These are phyloP conservation scores for Globisporangium iwayamae DNA, from an alignment of 352 stramenopile genomes.

Conservation along the genomic window DNA sequence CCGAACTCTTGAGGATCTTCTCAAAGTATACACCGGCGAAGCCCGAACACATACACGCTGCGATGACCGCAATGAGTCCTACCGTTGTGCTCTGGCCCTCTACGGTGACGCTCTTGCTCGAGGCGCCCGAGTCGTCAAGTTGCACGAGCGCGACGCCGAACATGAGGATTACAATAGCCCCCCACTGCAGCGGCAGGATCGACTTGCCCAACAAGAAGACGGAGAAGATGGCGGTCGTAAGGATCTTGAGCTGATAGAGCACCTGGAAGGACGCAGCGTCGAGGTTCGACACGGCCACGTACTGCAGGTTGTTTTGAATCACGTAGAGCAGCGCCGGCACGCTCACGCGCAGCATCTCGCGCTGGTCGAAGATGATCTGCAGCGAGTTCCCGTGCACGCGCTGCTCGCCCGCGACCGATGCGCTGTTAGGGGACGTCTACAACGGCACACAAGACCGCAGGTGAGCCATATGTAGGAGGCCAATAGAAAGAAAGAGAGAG, in stretches of 20 bases:
- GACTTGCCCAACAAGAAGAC: slow-evolving; percentile 68
- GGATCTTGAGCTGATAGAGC: slow-evolving; percentile 88
- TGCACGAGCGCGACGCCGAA: slow-evolving; percentile 76
- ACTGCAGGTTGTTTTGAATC: slow-evolving; percentile 84
- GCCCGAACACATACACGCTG: slow-evolving; percentile 73
- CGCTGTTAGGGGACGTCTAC: not conserved
- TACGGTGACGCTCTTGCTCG: slow-evolving; percentile 10
- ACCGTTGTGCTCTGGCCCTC: slow-evolving; percentile 58
- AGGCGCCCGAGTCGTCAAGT: slow-evolving; percentile 38
- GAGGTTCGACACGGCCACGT: slow-evolving; percentile 76
- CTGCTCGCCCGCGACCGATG: not conserved
- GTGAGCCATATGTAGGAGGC: not conserved
- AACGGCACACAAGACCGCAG: too few relatives aligned
- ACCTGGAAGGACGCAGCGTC: slow-evolving; percentile 80
- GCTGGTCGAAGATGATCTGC: slow-evolving; percentile 48
- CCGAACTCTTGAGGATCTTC: slow-evolving; percentile 75
- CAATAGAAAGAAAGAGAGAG: not conserved
- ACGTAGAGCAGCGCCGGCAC: slow-evolving; percentile 78
- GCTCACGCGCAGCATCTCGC: slow-evolving; percentile 70
- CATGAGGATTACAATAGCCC: slow-evolving; percentile 78
- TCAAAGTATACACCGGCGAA: slow-evolving; percentile 87
- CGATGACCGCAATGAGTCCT: slow-evolving; percentile 63
- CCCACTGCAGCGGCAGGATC: slow-evolving; percentile 76
- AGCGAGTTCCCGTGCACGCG: slow-evolving; percentile 19
- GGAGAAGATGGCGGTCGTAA: slow-evolving; percentile 84